Conservation (phyloP, 2,329 filamentous ascomycete species). For the Ophiostoma fasciatum region DNA sequence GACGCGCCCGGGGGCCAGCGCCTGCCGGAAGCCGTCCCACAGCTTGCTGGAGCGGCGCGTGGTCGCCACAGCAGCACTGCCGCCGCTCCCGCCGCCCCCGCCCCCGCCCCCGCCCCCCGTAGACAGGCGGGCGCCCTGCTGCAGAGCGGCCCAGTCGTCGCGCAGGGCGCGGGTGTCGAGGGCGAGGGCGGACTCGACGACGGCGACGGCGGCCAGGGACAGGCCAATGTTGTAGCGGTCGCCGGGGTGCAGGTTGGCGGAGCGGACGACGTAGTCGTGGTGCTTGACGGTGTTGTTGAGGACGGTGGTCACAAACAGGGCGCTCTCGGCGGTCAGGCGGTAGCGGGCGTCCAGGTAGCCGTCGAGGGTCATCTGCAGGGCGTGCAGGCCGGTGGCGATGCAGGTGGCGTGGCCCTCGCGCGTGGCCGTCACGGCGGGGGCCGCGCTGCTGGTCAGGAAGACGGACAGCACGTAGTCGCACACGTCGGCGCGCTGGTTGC, state of each 20-base stretch:
- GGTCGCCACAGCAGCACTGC: too few relatives aligned
- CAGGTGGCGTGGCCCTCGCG: conserved; percentile 44
- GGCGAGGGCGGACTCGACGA: conserved; percentile 51
- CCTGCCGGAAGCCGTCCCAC: conserved; percentile 62
- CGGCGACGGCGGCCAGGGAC: conserved; percentile 40
- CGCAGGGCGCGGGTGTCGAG: conserved; percentile 58
- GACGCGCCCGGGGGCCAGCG: conserved; percentile 51
- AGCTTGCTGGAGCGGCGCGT: conserved; percentile 54
- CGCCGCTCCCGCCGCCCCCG: too few relatives aligned
- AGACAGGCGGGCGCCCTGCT: conserved; percentile 44
- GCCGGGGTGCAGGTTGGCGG: conserved; percentile 30
- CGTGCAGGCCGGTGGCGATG: conserved; percentile 48
- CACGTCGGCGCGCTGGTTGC: conserved; percentile 54
- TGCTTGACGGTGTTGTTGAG: conserved; percentile 51
- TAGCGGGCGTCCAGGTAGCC: conserved; percentile 34
- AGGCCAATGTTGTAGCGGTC: conserved; percentile 35
- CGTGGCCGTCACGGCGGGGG: conserved; percentile 35
- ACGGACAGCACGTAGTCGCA: conserved; percentile 67
- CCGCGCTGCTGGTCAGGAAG: conserved; percentile 34
- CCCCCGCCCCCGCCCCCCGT: conserved; percentile 47
- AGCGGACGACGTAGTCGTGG: conserved; percentile 42
- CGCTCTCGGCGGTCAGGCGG: conserved; percentile 19
- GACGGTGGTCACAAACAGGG: conserved; percentile 48
- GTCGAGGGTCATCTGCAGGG: conserved; percentile 39
- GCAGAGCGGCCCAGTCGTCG: conserved; percentile 53